These are phyloP conservation scores for Closterium sp. DNA, from an alignment of 139 green algal species.

Conservation along the genomic window DNA sequence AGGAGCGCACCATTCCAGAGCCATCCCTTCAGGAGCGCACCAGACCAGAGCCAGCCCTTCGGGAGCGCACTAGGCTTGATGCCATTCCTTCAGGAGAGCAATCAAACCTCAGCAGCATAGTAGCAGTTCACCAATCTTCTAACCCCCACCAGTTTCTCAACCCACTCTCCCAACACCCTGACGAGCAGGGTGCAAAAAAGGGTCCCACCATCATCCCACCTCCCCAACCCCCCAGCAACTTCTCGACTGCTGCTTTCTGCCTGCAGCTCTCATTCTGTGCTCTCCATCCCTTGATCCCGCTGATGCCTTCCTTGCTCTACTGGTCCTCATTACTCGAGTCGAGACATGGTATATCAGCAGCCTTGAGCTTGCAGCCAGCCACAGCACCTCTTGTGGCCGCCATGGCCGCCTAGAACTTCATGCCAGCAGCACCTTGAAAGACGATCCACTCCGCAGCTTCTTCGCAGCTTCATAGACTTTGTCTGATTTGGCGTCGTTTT, in stretches of 20 bases:
- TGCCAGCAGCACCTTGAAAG: not conserved
- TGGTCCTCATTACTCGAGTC: not conserved
- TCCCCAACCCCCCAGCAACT: not conserved
- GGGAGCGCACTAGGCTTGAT: not conserved
- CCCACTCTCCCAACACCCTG: not conserved
- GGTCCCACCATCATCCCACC: not conserved
- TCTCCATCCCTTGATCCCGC: not conserved
- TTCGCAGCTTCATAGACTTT: no score
- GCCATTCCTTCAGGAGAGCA: not conserved
- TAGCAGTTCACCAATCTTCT: not conserved
- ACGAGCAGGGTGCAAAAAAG: not conserved
- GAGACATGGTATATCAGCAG: not conserved
- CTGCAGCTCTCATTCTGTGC: not conserved
- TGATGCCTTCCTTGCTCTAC: not conserved
- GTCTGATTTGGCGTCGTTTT: no score
- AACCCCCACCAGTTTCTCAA: not conserved
- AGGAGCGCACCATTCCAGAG: not conserved
- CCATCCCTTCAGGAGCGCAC: no score
- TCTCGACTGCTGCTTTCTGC: not conserved
- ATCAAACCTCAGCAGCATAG: not conserved
- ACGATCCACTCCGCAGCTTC: not conserved
- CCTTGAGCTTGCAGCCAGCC: not conserved
- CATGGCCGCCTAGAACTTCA: not conserved
- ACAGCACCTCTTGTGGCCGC: not conserved
- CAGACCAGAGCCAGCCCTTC: not conserved